Conservation (phyloP, 2,329 filamentous ascomycete genomes). For the Arthrocladium fulminans region DNA sequence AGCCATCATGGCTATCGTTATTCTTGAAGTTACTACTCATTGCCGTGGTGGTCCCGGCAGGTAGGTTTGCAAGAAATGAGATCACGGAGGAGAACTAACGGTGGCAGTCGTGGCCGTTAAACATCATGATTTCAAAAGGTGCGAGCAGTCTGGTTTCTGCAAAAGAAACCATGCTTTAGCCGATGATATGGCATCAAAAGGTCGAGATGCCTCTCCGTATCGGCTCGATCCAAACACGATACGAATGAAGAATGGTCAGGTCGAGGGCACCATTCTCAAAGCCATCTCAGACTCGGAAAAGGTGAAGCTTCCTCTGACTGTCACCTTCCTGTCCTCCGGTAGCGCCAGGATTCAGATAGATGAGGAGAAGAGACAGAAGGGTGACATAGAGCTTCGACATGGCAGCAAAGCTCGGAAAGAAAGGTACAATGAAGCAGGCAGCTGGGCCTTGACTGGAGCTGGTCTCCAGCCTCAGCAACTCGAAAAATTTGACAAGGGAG, state of each 20-base stretch:
- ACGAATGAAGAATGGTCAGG: constrained; percentile 66
- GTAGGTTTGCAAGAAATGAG: constrained; percentile 39
- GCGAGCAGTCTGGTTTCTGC: constrained; percentile 92
- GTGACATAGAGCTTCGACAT: constrained; percentile 79
- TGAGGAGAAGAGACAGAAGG: constrained; percentile 81
- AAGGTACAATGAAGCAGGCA: constrained; percentile 82
- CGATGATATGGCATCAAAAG: constrained; percentile 59
- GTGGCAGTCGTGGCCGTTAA: constrained; percentile 60
- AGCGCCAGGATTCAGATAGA: constrained; percentile 80
- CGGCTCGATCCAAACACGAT: constrained; percentile 62
- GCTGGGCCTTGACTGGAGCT: constrained; percentile 75
- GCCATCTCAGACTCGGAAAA: constrained; percentile 59
- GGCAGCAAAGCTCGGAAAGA: constrained; percentile 79
- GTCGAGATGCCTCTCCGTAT: constrained; percentile 74
- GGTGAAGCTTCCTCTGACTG: constrained; percentile 69
- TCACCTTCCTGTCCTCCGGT: constrained; percentile 85
- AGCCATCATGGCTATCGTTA: constrained; percentile 34
- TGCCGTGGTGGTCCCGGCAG: constrained; percentile 54
- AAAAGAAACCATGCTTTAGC: constrained; percentile 87
- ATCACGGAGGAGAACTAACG: constrained; percentile 4
- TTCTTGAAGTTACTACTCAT: constrained; percentile 53
- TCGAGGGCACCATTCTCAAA: constrained; percentile 77
- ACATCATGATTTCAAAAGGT: constrained; percentile 95
- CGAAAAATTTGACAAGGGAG: constrained; percentile 57
- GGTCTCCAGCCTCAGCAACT: constrained; percentile 60